phyloP scores from a whole-genome alignment of 768 basidiomycete species.

The Aureoboletus auriporus region DNA sequence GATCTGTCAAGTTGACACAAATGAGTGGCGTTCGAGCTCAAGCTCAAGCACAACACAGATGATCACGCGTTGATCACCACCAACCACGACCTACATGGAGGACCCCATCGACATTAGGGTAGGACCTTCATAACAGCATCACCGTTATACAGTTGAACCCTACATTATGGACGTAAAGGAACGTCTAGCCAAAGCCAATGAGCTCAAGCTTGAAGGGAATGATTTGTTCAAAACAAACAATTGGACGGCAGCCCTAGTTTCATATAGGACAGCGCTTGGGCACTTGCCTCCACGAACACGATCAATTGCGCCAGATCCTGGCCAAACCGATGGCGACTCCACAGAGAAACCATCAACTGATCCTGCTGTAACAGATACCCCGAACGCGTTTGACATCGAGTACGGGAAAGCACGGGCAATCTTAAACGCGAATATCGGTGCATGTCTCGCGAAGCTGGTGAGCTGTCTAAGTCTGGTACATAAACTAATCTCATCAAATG shows the following conservation, averaged over 20 bases:
- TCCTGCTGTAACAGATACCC: constrained; percentile 10
- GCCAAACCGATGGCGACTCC: constrained; percentile 17
- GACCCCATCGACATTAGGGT: background rate
- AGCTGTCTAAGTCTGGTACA: constrained; percentile 19
- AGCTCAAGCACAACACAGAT: too few relatives aligned
- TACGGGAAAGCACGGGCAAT: constrained; percentile 62
- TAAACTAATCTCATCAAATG: constrained; percentile 2
- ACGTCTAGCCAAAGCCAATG: constrained; percentile 47
- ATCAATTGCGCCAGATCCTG: constrained; percentile 14
- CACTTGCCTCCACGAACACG: constrained; percentile 51
- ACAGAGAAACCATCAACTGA: constrained; percentile 11
- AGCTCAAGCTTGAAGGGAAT: constrained; percentile 75
- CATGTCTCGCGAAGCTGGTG: constrained; percentile 79
- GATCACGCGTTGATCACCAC: too few relatives aligned
- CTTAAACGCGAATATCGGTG: constrained; percentile 84
- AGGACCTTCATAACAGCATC: background rate
- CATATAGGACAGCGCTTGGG: constrained; percentile 68
- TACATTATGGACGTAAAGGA: constrained; percentile 31
- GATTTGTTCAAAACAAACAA: constrained; percentile 57
- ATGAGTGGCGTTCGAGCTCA: too few relatives aligned
- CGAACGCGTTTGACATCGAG: constrained; percentile 39
- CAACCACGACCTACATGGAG: background rate
- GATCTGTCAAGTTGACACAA: too few relatives aligned
- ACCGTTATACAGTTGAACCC: background rate
- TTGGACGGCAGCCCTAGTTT: constrained; percentile 67